Percentiles rank a stretch among this genome's conserved stretches.
Conservation (phyloP, 1,284 basidiomycete genomes). For the Cutaneotrichosporon mucoides region DNA sequence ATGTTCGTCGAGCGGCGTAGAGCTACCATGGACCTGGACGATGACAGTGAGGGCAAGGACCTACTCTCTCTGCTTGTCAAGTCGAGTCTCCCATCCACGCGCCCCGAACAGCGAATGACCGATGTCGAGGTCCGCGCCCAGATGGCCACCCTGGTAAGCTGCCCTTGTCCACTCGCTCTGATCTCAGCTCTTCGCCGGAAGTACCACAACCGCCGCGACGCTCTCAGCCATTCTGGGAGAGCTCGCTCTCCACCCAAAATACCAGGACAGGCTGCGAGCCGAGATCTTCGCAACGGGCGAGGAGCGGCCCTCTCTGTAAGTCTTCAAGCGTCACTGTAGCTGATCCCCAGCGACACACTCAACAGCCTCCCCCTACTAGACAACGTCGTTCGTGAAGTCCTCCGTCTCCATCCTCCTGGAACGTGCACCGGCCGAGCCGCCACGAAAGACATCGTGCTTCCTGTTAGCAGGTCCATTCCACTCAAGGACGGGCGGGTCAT, state of each 20-base stretch:
- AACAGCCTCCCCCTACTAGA: conserved; percentile 55
- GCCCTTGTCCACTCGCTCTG: not conserved
- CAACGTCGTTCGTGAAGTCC: conserved; percentile 60
- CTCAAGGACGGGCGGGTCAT: conserved; percentile 40
- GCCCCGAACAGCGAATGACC: conserved; percentile 56
- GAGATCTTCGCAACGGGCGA: conserved; percentile 48
- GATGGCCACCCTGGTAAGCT: conserved; percentile 65
- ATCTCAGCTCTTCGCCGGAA: conserved; percentile 53
- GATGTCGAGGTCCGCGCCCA: conserved; percentile 66
- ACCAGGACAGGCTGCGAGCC: conserved; percentile 57
- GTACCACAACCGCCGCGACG: conserved; percentile 70
- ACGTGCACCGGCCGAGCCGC: conserved; percentile 59
- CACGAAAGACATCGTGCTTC: conserved; percentile 58
- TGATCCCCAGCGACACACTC: conserved; percentile 29
- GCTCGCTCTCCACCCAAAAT: conserved; percentile 54
- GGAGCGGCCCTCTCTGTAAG: conserved; percentile 15
- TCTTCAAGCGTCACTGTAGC: too few species aligned
- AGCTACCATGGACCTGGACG: conserved; percentile 4
- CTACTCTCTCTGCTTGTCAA: conserved; percentile 51
- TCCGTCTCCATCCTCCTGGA: conserved; percentile 62
- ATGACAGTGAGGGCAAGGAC: conserved; percentile 51
- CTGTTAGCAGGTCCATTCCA: conserved; percentile 51
- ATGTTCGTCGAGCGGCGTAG: not conserved
- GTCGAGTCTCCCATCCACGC: conserved; percentile 57
- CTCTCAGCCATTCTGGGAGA: conserved; percentile 67